Conservation (phyloP, 169 alveolate genomes). For the Babesia bovis region DNA sequence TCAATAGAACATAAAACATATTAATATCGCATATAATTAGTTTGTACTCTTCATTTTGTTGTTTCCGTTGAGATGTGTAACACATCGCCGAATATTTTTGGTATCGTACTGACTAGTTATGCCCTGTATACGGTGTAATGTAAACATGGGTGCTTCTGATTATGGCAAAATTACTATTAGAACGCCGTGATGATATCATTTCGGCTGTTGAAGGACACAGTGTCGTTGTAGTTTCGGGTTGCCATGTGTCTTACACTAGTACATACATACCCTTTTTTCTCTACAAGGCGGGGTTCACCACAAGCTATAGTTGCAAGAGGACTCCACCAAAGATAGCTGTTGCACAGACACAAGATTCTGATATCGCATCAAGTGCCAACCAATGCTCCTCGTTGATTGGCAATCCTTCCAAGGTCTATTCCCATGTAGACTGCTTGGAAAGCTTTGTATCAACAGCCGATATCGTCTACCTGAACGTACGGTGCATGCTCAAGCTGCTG, state of each 20-base stretch:
- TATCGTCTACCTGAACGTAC: conserved; percentile 45
- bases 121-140: background rate
- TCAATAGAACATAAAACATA: background rate
- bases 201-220: conserved; percentile 51
- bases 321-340: conserved; percentile 61
- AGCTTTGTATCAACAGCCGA: conserved; percentile 10
- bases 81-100: background rate
- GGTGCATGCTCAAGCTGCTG: conserved; percentile 33
- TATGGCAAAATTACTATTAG: conserved; percentile 35
- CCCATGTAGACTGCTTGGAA: conserved; percentile 4
- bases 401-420: conserved; percentile 25
- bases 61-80: background rate
- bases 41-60: background rate
- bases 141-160: background rate
- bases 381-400: conserved; percentile 41
- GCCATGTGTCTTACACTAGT: conserved; percentile 34
- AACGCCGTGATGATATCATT: conserved; percentile 38
- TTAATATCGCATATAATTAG: background rate
- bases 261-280: conserved; percentile 56
- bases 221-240: conserved; percentile 49
- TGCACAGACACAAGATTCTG: conserved; percentile 5
- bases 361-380: conserved; percentile 30
- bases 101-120: background rate
- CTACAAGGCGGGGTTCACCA: conserved; percentile 53
- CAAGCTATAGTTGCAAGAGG: background rate